phyloP scores from a whole-genome alignment of 495 filamentous ascomycete species.

The Chaetomidium leptoderma region DNA sequence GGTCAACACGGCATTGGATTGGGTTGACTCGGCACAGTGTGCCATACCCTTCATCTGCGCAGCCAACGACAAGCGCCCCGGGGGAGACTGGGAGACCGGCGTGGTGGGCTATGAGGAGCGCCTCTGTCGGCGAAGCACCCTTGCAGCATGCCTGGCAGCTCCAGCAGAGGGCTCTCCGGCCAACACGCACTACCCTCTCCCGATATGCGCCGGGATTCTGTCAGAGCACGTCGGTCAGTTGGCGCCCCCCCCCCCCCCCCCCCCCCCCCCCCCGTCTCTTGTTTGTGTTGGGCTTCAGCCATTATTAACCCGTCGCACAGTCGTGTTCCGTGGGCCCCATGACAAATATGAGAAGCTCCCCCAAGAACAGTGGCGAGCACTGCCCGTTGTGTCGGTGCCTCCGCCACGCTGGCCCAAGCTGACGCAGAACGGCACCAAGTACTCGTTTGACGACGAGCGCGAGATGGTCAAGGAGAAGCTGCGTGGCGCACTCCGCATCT shows the following conservation, averaged over 20 bases:
- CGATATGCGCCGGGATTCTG: conserved; percentile 61
- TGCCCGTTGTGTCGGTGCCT: conserved; percentile 68
- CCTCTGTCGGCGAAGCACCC: conserved; percentile 65
- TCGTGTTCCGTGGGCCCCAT: conserved; percentile 47
- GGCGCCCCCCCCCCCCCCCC: too few relatives aligned
- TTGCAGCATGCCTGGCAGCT: conserved; percentile 58
- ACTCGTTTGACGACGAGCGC: conserved; percentile 63
- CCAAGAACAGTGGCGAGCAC: conserved; percentile 42
- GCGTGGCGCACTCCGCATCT: conserved; percentile 63
- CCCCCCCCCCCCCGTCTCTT: background rate
- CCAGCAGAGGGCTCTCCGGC: conserved; percentile 42
- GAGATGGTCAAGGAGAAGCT: conserved; percentile 69
- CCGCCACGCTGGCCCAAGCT: conserved; percentile 68
- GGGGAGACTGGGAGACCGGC: conserved; percentile 74
- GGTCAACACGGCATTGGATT: conserved; percentile 63
- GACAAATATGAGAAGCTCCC: conserved; percentile 45
- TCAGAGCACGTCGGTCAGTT: conserved; percentile 60
- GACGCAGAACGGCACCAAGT: conserved; percentile 58
- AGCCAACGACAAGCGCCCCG: conserved; percentile 68
- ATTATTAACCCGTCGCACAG: conserved; percentile 20
- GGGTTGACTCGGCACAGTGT: conserved; percentile 37
- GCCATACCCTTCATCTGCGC: conserved; percentile 66
- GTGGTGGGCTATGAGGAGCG: conserved; percentile 65
- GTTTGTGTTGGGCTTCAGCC: background rate
- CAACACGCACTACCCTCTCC: conserved; percentile 62